Evolutionary conservation across 106 monocot species (phyloP), one percentile per base, ranked within the genome.

Genomic region (Platanthera zijinensis): DNA sequence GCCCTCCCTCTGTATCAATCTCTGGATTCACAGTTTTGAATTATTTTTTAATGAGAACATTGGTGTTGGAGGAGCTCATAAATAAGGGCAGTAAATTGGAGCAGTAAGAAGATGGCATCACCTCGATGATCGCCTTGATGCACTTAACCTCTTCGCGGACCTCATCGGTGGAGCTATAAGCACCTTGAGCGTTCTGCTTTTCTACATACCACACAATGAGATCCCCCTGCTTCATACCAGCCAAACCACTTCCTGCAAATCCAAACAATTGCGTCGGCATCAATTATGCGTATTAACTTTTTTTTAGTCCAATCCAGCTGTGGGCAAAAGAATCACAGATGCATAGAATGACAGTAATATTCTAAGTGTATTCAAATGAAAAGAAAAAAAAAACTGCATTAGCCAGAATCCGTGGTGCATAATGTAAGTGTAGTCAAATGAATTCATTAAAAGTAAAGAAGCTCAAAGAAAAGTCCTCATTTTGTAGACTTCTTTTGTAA

Each of bases 71-170:
- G 5, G 7, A 72, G 39, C 21, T 12, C 1, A 39, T 39, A 4
- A 63, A 63, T 63, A 63, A 63, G 28, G 18, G 4, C 18, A n/a
- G 63, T 63, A 21, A 63, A 63, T 63, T 63, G 30, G 11, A 7
- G 49, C 30, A 39, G 6, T 39, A 39, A 39, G 39, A 39, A 39
- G 39, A 39, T n/a, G 0, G 0, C 19, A 52, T 62, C 85, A 99
- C 99, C 94, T 99, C 94, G 59, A 99, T 90, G 21, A 99, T 99
- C 48, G 99, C 99, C 57, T 87, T 94, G 73, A 99, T 82, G 76
- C 94, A 88, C 75, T 88, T 86, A 21, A 94, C 88, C 72, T 99
- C 99, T 82, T 86, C 77, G 54, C 83, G 81, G 15, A 99, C 88
- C 83, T 94, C 99, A 22, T 88, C 99, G 0, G 88, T 76, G 28